A percentile compares a stretch with the other conserved stretches of the same genome.
Evolutionary conservation across 352 stramenopile genomes (phyloP).

Genomic region (Pythium coloratum): DNA sequence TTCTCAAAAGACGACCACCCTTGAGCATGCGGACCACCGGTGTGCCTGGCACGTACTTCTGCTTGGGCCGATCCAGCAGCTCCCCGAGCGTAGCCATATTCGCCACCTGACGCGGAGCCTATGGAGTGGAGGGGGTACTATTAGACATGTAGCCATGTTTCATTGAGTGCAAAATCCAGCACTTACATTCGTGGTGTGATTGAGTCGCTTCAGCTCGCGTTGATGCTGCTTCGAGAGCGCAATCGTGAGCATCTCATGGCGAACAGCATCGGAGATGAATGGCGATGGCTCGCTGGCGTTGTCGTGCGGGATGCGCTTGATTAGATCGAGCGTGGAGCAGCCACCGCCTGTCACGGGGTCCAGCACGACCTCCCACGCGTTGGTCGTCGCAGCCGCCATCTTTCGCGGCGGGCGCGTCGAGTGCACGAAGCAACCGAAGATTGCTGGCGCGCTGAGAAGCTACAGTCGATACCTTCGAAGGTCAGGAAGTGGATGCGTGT

Average conservation of each 20-base stretch:
- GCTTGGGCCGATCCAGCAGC: slow-evolving; percentile 28
- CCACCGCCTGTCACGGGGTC: slow-evolving; percentile 30
- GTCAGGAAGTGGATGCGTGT: not conserved
- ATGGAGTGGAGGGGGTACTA: not conserved
- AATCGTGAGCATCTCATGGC: slow-evolving; percentile 45
- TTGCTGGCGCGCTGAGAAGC: not conserved
- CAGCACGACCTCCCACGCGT: slow-evolving; percentile 14
- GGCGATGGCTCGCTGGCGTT: slow-evolving; percentile 11
- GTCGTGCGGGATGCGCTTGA: slow-evolving; percentile 37
- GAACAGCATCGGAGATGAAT: slow-evolving; percentile 29
- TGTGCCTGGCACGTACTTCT: slow-evolving; percentile 39
- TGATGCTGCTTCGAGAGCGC: slow-evolving; percentile 5
- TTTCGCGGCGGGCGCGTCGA: not conserved
- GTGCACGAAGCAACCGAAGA: not conserved
- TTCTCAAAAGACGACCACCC: slow-evolving; percentile 40
- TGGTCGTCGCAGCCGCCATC: not conserved
- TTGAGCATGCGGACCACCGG: slow-evolving; percentile 41
- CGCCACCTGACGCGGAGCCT: slow-evolving; percentile 8
- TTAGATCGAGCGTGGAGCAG: slow-evolving; percentile 65
- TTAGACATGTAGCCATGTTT: not conserved
- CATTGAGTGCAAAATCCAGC: not conserved
- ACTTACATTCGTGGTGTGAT: slow-evolving; percentile 4
- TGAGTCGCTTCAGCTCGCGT: slow-evolving; percentile 10
- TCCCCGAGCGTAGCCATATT: slow-evolving; percentile 50
- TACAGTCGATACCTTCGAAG: too few species aligned